These are phyloP conservation scores for Eucalyptus dawsonii DNA, from an alignment of 345 rosid genomes.

Conservation along the genomic window DNA sequence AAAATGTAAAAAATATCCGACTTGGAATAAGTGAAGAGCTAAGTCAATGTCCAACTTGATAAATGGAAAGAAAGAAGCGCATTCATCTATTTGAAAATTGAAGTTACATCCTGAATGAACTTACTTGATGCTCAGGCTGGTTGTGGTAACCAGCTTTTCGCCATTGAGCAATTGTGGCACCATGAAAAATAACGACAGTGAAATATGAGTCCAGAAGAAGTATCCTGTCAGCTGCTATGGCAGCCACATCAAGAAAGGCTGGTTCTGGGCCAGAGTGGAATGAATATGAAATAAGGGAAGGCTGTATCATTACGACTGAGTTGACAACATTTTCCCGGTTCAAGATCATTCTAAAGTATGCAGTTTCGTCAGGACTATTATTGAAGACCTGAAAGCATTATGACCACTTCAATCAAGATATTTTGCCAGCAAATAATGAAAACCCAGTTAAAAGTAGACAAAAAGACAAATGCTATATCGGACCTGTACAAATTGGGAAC, in stretches of 20 bases:
- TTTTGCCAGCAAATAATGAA: not conserved
- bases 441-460: not conserved
- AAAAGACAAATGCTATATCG: not conserved
- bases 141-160: constrained; percentile 85
- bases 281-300: constrained; percentile 89
- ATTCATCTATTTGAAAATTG: not conserved
- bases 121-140: constrained; percentile 90
- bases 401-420: not conserved
- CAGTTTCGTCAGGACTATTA: constrained; percentile 97
- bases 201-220: constrained; percentile 83
- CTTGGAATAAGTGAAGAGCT: not conserved
- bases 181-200: constrained; percentile 81
- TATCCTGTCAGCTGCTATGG: constrained; percentile 84
- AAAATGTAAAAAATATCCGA: not conserved
- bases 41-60: not conserved
- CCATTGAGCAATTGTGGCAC: constrained; percentile 93
- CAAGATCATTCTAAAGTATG: constrained; percentile 84
- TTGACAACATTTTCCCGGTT: constrained; percentile 86
- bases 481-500: constrained; percentile 99
- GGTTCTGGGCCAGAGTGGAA: constrained; percentile 84
- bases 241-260: constrained; percentile 72
- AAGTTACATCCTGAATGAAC: not conserved
- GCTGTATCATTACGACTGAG: constrained; percentile 93
- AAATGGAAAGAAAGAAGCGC: not conserved
- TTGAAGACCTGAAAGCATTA: constrained; percentile 62